Base-by-base conservation (phyloP, 768 basidiomycete species). In the Podaxis sp. region DNA sequence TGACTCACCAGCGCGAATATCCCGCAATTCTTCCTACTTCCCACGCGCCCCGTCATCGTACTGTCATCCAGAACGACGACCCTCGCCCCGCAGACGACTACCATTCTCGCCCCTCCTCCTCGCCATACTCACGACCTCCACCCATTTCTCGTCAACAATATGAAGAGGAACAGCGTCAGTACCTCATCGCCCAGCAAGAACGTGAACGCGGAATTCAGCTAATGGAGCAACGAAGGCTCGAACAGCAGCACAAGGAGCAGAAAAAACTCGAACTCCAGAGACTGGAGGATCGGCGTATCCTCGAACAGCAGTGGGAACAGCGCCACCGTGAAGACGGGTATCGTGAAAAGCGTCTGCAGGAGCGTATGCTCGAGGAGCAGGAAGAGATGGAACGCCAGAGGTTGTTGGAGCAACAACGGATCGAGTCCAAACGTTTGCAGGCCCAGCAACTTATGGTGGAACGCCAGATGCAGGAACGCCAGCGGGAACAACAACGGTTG, bases 401-500 rank as follows among this genome's bases (percentile, higher is more conserved):
- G 48, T 51, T 67, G 40, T 7, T 55, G n/a, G 52, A 55, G 37
- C 60, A 62, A 28, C 60, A 62, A 24, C 52, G 52, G 6, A 11
- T 54, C 20, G 60, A 62, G 30, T 26, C 28, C 53, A 64, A 67
- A 41, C 69, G 64, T 22, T 40, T 67, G 46, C 65, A 64, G 12
- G 63, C 40, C 30, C 40, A 62, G 30, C 52, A 62, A 22, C 40
- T 55, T 5, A 26, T 62, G 41, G 52, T 62, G 8, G 60, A 54
- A 22, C 54, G 54, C 30, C 54, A 15, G 20, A 55, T 67, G 33
- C 46, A 64, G 66, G 64, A 71, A 44, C 72, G 58, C 58, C 36
- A 61, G 12, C 69, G 67, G 55, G 68, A 70, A 37, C 48, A 65
- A 13, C 68, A 71, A 15, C 60, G 58, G 8, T n/a, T 65, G 54